Conservation (phyloP, 1,284 basidiomycete species). For the Tilletia caries region DNA sequence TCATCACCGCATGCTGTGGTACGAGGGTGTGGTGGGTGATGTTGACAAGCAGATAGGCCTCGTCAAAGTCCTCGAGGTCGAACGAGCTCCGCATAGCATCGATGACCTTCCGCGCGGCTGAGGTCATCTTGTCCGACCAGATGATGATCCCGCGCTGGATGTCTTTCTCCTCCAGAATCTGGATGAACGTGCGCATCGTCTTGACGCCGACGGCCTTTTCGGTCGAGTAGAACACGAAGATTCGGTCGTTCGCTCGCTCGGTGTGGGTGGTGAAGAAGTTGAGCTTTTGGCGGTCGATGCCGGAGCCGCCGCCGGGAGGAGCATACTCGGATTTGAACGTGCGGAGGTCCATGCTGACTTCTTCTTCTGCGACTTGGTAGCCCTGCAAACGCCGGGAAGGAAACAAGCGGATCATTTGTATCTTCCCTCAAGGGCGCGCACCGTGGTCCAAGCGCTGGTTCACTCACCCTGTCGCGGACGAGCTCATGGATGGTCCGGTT, state of each 20-base stretch:
- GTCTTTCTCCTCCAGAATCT: constrained; percentile 60
- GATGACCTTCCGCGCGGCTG: constrained; percentile 77
- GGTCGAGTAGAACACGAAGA: constrained; percentile 81
- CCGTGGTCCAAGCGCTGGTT: too few relatives aligned
- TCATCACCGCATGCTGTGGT: constrained; percentile 85
- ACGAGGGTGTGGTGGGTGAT: constrained; percentile 91
- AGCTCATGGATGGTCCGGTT: constrained; percentile 96
- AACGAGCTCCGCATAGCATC: constrained; percentile 64
- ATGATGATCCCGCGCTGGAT: constrained; percentile 91
- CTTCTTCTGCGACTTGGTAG: constrained; percentile 83
- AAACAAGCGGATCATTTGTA: not conserved
- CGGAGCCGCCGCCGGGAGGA: constrained; percentile 56
- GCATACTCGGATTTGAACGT: constrained; percentile 61
- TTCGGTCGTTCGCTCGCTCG: constrained; percentile 62
- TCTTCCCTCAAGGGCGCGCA: too few relatives aligned
- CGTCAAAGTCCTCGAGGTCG: constrained; percentile 91
- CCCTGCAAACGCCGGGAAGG: constrained; percentile 55
- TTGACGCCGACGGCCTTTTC: constrained; percentile 51
- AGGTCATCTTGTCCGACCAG: constrained; percentile 92
- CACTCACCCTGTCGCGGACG: constrained; percentile 66
- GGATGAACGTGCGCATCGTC: constrained; percentile 52
- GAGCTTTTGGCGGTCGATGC: constrained; percentile 45
- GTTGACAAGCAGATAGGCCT: constrained; percentile 93
- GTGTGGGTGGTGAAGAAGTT: constrained; percentile 47
- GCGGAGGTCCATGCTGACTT: constrained; percentile 77